Evolutionary conservation across 192 early-diverging fungal genomes (phyloP), one percentile per base, ranked within the genome.

Genomic region (Lobosporangium transversale): DNA sequence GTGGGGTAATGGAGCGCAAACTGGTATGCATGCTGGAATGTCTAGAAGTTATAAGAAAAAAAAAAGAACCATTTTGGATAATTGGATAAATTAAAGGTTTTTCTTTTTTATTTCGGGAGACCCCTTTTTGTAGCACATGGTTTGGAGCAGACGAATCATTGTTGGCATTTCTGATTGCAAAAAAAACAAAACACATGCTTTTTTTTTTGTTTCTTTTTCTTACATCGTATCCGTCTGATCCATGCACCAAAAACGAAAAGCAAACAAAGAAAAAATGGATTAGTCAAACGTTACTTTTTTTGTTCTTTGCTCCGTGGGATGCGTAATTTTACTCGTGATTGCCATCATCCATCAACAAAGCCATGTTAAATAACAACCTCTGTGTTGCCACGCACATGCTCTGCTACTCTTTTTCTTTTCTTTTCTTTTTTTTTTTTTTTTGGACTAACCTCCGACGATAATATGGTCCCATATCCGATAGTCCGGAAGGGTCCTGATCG

Each of bases 391-490:
- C n/a, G n/a, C n/a, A n/a, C n/a, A n/a, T n/a, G n/a, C n/a, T n/a
- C n/a, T n/a, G n/a, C n/a, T n/a, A n/a, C n/a, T n/a, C n/a, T n/a
- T n/a, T n/a, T n/a, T n/a, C n/a, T n/a, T n/a, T n/a, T n/a, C n/a
- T n/a, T n/a, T n/a, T n/a, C n/a, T n/a, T n/a, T n/a, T n/a, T n/a
- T n/a, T n/a, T n/a, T n/a, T n/a, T n/a, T n/a, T n/a, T n/a, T n/a
- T n/a, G n/a, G n/a, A n/a, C n/a, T n/a, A n/a, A 75, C 70, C 62
- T 66, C 70, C 70, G 43, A 75, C 52, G 23, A 75, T 36, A 40
- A 75, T 30, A 66, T 66, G 58, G 52, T 75, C 58, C 70, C 70
- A 75, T 66, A 66, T 63, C 61, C 69, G 69, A 42, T 40, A 51
- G 27, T 66, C 70, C 27, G 62, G 40, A 32, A 53, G 55, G n/a